A percentile compares a stretch with the other conserved stretches of the same genome.
Evolutionary conservation across 352 stramenopile genomes (phyloP).

Genomic region (Aphanomyces invadans): DNA sequence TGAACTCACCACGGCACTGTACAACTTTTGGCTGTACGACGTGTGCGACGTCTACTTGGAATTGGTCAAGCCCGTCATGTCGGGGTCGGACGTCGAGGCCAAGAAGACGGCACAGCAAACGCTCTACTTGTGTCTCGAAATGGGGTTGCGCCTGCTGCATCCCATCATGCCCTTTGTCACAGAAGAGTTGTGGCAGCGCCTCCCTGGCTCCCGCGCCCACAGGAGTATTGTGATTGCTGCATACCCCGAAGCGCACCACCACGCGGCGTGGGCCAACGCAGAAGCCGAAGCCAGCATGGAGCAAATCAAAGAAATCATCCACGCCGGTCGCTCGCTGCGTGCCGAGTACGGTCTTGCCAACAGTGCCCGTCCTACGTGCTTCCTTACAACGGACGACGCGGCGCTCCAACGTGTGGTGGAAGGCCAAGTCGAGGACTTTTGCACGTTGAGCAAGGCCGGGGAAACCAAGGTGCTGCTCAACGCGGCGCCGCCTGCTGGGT

Average conservation of each 20-base stretch:
- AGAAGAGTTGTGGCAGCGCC: conserved; percentile 88
- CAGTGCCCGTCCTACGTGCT: conserved; percentile 57
- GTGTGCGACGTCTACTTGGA: conserved; percentile 99
- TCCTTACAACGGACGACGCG: conserved; percentile 85
- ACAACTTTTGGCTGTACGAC: conserved; percentile 98
- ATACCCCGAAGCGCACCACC: conserved; percentile 62
- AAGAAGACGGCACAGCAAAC: conserved; percentile 78
- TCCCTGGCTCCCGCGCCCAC: conserved; percentile 58
- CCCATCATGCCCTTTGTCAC: conserved; percentile 98
- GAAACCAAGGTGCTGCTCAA: conserved; percentile 83
- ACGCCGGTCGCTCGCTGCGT: conserved; percentile 92
- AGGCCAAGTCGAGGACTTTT: conserved; percentile 90
- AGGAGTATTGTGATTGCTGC: conserved; percentile 69
- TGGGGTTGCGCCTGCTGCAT: conserved; percentile 89
- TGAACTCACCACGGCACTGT: conserved; percentile 90
- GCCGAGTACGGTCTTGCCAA: conserved; percentile 79
- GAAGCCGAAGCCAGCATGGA: conserved; percentile 90
- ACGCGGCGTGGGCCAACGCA: conserved; percentile 73
- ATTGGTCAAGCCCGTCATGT: conserved; percentile 97
- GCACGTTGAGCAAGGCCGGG: conserved; percentile 90
- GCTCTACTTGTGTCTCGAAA: conserved; percentile 80
- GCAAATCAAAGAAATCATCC: conserved; percentile 91
- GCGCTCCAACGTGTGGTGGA: conserved; percentile 64
- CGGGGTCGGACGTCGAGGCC: conserved; percentile 61
- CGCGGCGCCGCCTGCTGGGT: conserved; percentile 73